Base-by-base conservation (phyloP, 1,139 yeast species). In the Yamadazyma conglobata region DNA sequence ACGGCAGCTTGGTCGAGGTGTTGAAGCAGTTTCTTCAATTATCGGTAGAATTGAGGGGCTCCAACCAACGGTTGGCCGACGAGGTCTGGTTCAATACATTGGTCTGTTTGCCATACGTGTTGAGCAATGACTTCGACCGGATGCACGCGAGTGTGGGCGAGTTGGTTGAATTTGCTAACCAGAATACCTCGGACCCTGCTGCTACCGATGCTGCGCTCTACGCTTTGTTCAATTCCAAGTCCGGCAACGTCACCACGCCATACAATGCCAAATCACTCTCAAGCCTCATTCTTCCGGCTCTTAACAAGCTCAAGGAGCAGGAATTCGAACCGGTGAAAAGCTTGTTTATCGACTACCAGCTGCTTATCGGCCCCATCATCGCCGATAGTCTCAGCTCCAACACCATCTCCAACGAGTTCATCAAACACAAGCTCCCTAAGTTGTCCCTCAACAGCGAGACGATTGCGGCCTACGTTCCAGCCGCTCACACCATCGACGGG, bases 41-140 rank as follows among this genome's bases (percentile, higher is more conserved):
- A 29, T 74, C 91, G 0, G 63, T 77, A 27, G 79, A 70, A 6
- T 56, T 82, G 35, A 76, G 84, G 1, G 22, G 6, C 12, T 12
- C 12, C 3, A 22, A 22, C 14, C 21, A 14, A 4, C 10, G 5
- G 21, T 56, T 81, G 30, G 84, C 87, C 2, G 89, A 85, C 49
- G 80, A 81, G 30, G 56, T 87, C 13, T 85, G 61, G 49, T 78
- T 76, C 42, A 75, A 78, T 42, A 75, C 79, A 2, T 59, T 85
- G 39, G 56, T 83, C 18, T 68, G 88, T 6, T 48, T 86, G 27
- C 96, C 96, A 3, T 86, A 79, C 50, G 56, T 82, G 37, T 61
- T 76, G 41, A 65, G 73, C 35, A 73, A 73, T 39, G 72, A 66
- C 31, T 50, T 50, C 16, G 46, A 58, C 4, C 62, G 49, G 21